Evolutionary conservation across 2,329 filamentous ascomycete species (phyloP), one percentile per base, ranked within the genome.

Genomic region (Ascochyta rabiei): DNA sequence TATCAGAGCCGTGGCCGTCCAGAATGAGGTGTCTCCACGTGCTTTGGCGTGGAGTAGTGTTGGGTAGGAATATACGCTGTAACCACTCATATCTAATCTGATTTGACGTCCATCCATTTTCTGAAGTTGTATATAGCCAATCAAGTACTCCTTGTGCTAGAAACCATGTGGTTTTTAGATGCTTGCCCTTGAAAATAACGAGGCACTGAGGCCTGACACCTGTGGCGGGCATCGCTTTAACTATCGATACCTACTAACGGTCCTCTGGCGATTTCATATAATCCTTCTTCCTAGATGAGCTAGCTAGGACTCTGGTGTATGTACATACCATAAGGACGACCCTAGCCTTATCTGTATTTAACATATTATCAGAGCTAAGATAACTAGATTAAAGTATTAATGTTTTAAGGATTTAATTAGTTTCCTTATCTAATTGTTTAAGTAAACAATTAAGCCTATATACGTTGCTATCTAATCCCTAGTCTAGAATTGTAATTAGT

Each of bases 131-230:
- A 31, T 59, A 61, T 15, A 48, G 40, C 59, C 45, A 60, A n/a
- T 59, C 28, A 33, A 51, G 56, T 31, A 53, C 30, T 30, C 16
- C 13, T 40, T 35, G 23, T 4, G 45, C 28, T 26, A 53, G 50
- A 46, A 63, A 61, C 56, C 51, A 64, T 15, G 56, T 56, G 15
- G 44, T 58, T 40, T 64, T 46, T 19, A 62, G 45, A 50, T 43
- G 40, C 39, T 64, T 51, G 24, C 57, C 59, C 47, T 62, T 60
- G 45, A 62, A 62, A 10, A 64, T 53, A 15, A 62, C 52, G 35
- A 47, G 33, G 21, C 30, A 43, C 23, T 44, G 34, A 10, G 57
- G 49, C 24, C 48, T 53, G 10, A 19, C 1, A 19, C 59, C 48
- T 4, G 18, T 42, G 18, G 59, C 50, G 16, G 35, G 55, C 13